Evolutionary conservation across 768 basidiomycete species (phyloP).

Genomic region (Leccinum olivaceopallidum): DNA sequence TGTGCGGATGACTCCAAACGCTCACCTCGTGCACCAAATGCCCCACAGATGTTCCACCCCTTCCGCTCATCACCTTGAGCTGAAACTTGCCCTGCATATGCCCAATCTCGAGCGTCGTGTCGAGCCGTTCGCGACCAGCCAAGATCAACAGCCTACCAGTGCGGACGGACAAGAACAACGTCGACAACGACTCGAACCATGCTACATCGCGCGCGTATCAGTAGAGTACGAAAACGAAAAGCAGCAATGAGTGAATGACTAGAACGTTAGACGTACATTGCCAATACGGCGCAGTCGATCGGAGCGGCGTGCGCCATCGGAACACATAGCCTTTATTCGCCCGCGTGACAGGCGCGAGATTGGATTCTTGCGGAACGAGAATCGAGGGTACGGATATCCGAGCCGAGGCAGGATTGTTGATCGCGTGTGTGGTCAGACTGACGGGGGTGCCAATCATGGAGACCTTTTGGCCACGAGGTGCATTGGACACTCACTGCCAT

Average conservation of each 20-base stretch:
- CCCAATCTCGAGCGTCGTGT: constrained; percentile 92
- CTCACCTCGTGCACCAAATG: constrained; percentile 94
- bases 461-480: neutral
- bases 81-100: constrained; percentile 99
- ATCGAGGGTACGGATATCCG: constrained; percentile 87
- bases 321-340: constrained; percentile 36
- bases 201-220: constrained; percentile 45
- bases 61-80: constrained; percentile 67
- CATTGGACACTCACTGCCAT: constrained; percentile 79
- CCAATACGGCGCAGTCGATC: constrained; percentile 90
- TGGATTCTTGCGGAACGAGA: constrained; percentile 50
- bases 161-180: constrained; percentile 72
- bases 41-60: constrained; percentile 61
- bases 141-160: constrained; percentile 87
- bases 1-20: neutral
- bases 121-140: constrained; percentile 91
- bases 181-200: constrained; percentile 88
- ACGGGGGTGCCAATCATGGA: neutral
- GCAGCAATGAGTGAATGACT: neutral
- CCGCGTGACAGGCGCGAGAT: constrained; percentile 29
- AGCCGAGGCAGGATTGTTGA: constrained; percentile 80
- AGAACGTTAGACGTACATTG: constrained; percentile 51
- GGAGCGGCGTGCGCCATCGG: constrained; percentile 83
- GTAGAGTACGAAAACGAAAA: neutral
- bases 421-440: constrained; percentile 79